phyloP scores from a whole-genome alignment of 2,329 filamentous ascomycete genomes.

The Pseudogymnoascus pannorum region DNA sequence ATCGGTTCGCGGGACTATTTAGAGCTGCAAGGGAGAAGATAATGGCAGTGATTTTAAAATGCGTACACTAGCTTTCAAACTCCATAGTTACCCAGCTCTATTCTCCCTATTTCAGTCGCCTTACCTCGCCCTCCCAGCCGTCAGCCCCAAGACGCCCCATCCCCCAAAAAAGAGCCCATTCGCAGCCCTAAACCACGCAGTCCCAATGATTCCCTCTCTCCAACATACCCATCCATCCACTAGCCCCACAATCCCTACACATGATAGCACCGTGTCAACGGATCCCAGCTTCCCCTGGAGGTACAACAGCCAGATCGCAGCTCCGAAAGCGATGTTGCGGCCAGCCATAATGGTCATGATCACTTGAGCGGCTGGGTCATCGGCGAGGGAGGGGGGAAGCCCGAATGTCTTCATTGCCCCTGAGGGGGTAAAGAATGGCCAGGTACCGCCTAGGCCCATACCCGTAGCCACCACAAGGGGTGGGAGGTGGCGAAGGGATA shows the following conservation, averaged over 20 bases:
- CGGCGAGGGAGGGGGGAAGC: slow-evolving; percentile 11
- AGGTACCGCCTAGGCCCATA: not conserved
- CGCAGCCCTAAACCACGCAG: not conserved
- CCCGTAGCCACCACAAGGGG: not conserved
- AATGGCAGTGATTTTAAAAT: too few relatives aligned
- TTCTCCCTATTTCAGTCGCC: not conserved
- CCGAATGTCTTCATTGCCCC: slow-evolving; percentile 15
- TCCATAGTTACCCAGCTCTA: not conserved
- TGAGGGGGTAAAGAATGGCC: not conserved
- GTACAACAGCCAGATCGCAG: slow-evolving; percentile 14
- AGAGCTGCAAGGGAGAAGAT: too few relatives aligned
- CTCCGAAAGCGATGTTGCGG: slow-evolving; percentile 13
- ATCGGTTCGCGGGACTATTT: too few relatives aligned
- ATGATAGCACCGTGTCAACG: slow-evolving; percentile 13
- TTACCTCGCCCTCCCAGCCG: not conserved
- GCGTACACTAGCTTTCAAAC: too few relatives aligned
- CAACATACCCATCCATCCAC: slow-evolving; percentile 16
- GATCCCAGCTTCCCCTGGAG: slow-evolving; percentile 10
- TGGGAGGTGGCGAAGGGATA: not conserved
- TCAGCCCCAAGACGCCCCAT: not conserved
- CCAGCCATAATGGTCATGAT: slow-evolving; percentile 11
- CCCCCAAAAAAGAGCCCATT: not conserved
- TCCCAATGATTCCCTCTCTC: slow-evolving; percentile 13
- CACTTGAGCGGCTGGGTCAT: slow-evolving; percentile 12
- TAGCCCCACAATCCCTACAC: slow-evolving; percentile 12